Evolutionary conservation across 2,329 filamentous ascomycete genomes (phyloP).

Genomic region (Cercospora zeina): DNA sequence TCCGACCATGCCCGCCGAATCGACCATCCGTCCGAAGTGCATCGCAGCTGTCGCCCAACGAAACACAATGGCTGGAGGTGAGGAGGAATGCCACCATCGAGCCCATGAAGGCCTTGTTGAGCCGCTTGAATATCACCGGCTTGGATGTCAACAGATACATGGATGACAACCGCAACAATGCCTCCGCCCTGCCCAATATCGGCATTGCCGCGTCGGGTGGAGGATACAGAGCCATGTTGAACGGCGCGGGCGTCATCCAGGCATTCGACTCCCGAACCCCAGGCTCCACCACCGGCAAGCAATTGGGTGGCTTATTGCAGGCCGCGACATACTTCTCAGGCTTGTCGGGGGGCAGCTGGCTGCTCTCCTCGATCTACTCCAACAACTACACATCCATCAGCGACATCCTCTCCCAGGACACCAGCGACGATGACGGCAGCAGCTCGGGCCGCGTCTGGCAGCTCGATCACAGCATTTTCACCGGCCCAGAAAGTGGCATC

Average conservation of each 20-base stretch:
- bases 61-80: slow-evolving; percentile 70
- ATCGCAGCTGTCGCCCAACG: slow-evolving; percentile 62
- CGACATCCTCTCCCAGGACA: slow-evolving; percentile 50
- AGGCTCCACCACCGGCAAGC: slow-evolving; percentile 61
- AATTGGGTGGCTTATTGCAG: slow-evolving; percentile 79
- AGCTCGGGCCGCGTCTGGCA: slow-evolving; percentile 56
- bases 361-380: slow-evolving; percentile 75
- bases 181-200: slow-evolving; percentile 64
- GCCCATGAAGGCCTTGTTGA: slow-evolving; percentile 73
- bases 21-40: slow-evolving; percentile 69
- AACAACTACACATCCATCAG: slow-evolving; percentile 75
- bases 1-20: slow-evolving; percentile 67
- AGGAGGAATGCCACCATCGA: slow-evolving; percentile 71
- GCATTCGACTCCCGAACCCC: slow-evolving; percentile 75
- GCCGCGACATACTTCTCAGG: slow-evolving; percentile 77
- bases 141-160: slow-evolving; percentile 79
- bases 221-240: slow-evolving; percentile 83
- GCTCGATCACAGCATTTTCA: slow-evolving; percentile 62
- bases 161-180: slow-evolving; percentile 57
- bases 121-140: slow-evolving; percentile 68
- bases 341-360: slow-evolving; percentile 80
- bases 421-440: slow-evolving; percentile 15
- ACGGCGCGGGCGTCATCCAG: slow-evolving; percentile 74
- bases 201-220: slow-evolving; percentile 79
- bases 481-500: slow-evolving; percentile 56